These are phyloP conservation scores for Cucurbita moschata DNA, from an alignment of 306 rosid genomes.

Conservation along the genomic window DNA sequence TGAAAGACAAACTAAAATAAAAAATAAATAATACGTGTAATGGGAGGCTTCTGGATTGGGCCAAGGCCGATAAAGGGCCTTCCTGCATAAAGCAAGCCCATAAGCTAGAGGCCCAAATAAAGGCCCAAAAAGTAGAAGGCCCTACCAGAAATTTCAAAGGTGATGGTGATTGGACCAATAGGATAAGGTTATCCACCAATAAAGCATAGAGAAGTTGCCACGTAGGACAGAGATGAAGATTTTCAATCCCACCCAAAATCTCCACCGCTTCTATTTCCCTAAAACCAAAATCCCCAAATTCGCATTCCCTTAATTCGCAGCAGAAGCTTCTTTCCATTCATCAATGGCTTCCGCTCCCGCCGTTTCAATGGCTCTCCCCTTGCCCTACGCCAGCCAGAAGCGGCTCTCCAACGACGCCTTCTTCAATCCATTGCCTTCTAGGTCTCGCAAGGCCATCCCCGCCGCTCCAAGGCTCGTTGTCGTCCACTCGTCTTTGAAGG, in stretches of 20 bases:
- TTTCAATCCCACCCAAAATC: conserved; percentile 9
- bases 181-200: conserved; percentile 59
- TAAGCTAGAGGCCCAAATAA: neutral
- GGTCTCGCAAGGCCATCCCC: conserved; percentile 21
- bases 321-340: neutral
- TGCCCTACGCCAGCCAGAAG: neutral
- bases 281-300: neutral
- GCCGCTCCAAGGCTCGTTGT: conserved; percentile 29
- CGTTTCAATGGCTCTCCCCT: conserved; percentile 37
- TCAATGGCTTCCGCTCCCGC: conserved; percentile 69
- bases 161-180: conserved; percentile 23
- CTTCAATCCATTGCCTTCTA: conserved; percentile 43
- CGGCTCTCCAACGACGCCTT: conserved; percentile 25
- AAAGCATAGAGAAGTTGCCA: conserved; percentile 33
- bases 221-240: conserved; percentile 42
- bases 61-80: neutral
- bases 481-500: conserved; percentile 63
- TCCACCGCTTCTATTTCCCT: conserved; percentile 14
- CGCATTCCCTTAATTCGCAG: neutral
- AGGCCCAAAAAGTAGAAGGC: neutral
- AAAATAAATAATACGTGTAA: neutral
- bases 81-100: neutral
- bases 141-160: neutral
- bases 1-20: no score
- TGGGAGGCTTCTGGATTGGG: neutral